A percentile compares a stretch with the other conserved stretches of the same genome.
Conservation (phyloP, 2,329 filamentous ascomycete species). For the Cadophora luteo-olivacea region DNA sequence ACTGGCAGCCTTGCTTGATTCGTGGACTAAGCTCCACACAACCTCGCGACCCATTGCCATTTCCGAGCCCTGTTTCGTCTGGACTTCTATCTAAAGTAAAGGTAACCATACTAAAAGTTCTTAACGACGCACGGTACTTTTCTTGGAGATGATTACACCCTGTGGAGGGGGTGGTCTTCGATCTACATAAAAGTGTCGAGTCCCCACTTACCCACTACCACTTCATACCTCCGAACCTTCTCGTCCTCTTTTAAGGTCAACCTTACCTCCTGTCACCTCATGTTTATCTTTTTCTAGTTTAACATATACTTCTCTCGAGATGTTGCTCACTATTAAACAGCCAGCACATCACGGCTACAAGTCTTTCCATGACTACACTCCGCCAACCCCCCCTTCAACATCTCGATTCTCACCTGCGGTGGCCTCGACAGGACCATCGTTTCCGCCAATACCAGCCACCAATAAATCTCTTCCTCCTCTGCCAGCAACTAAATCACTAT, state of each 20-base stretch:
- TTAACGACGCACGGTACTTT: slow-evolving; percentile 41
- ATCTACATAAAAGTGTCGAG: slow-evolving; percentile 40
- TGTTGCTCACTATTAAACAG: slow-evolving; percentile 60
- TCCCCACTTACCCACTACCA: slow-evolving; percentile 36
- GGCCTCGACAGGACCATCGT: slow-evolving; percentile 44
- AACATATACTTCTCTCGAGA: slow-evolving; percentile 44
- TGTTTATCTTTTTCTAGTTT: slow-evolving; percentile 41
- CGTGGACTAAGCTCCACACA: slow-evolving; percentile 35
- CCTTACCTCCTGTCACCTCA: slow-evolving; percentile 38
- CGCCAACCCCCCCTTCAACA: slow-evolving; percentile 48
- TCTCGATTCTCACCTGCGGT: slow-evolving; percentile 50
- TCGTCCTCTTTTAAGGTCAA: slow-evolving; percentile 38
- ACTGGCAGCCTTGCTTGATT: slow-evolving; percentile 40
- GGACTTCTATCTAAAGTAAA: slow-evolving; percentile 31
- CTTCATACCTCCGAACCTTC: slow-evolving; percentile 34
- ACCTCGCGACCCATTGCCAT: slow-evolving; percentile 33
- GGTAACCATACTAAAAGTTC: slow-evolving; percentile 32
- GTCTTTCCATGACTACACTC: slow-evolving; percentile 55
- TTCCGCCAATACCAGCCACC: slow-evolving; percentile 40
- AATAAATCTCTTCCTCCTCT: slow-evolving; percentile 44
- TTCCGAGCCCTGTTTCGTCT: slow-evolving; percentile 36
- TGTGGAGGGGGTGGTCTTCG: slow-evolving; percentile 39
- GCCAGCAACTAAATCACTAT: slow-evolving; percentile 49
- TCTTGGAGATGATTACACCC: slow-evolving; percentile 36
- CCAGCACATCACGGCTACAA: slow-evolving; percentile 53